Conservation (phyloP, 163 green algal genomes). For the Scenedesmus sp. region DNA sequence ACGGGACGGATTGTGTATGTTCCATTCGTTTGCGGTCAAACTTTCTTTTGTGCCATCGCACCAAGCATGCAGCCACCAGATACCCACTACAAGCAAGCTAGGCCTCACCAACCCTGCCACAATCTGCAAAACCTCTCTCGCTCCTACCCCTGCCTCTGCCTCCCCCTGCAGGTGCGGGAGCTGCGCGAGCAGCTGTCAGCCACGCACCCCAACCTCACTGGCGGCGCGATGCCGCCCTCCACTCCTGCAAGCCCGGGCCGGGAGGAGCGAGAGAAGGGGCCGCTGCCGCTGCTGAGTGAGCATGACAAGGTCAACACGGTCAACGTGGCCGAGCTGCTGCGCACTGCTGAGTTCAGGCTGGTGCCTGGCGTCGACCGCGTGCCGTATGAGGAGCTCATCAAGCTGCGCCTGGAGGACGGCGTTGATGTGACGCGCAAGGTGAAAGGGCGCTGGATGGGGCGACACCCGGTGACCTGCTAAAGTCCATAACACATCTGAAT, state of each 20-base stretch:
- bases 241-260: neutral
- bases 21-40: neutral
- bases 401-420: slow-evolving; percentile 71
- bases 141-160: no score
- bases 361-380: slow-evolving; percentile 59
- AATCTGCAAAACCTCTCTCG: neutral
- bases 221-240: neutral
- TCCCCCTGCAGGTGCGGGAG: neutral
- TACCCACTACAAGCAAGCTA: neutral
- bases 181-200: slow-evolving; percentile 37
- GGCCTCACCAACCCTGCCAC: neutral
- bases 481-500: no score
- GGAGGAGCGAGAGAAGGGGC: neutral
- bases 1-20: neutral
- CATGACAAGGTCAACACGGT: slow-evolving; percentile 52
- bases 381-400: slow-evolving; percentile 64
- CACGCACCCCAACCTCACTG: neutral
- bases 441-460: neutral
- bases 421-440: slow-evolving; percentile 71
- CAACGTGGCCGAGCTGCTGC: slow-evolving; percentile 51
- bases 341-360: slow-evolving; percentile 44
- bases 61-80: neutral
- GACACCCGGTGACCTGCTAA: neutral
- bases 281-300: neutral
- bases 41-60: neutral